Base-by-base conservation (phyloP, 2,329 filamentous ascomycete species). In the Teratosphaeriaceae sp. region DNA sequence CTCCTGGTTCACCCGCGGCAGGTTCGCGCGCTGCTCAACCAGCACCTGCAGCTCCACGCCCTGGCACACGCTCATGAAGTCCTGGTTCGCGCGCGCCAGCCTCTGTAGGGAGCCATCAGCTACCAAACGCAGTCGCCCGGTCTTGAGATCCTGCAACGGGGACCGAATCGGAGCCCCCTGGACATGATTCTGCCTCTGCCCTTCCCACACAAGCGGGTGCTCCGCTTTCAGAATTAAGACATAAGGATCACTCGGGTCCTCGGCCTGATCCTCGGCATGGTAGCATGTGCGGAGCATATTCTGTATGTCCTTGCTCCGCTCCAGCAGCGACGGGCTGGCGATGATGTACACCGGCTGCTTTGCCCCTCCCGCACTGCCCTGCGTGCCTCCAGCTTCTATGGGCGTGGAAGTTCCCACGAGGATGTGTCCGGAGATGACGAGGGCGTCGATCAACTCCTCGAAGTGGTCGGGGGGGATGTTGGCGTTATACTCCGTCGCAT, bases 401-500 rank as follows among this genome's bases (percentile, higher is more conserved):
- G 76, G 74, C 16, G 76, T 76, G 40, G 42, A 16, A 38, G 80
- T 84, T 47, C 87, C 82, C 13, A 98, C 81, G 22, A 94, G 76
- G 57, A 97, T 94, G 62, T 98, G 92, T 2, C 86, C 87, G 1
- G 86, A 84, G 31, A 84, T 74, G 11, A 87, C 79, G 7, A 98
- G 74, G 19, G 86, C 79, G 53, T 94, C 85, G 51, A 89, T 85
- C 21, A 98, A 76, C 27, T 85, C 80, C 46, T 82, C 80, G 47
- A 94, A 73, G 47, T 78, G 76, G 23, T 85, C 80, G 7, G 77
- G 74, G 3, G 77, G 70, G 42, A 88, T 76, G 26, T 84, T 82
- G 58, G 97, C 84, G 63, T 86, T 95, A 65, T 92, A 95, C 64
- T 98, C 92, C 8, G 88, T 94, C 4, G 87, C 86, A 59, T 98